These are phyloP conservation scores for Entomortierella lignicola DNA, from an alignment of 192 early-diverging fungal species.

Conservation along the genomic window DNA sequence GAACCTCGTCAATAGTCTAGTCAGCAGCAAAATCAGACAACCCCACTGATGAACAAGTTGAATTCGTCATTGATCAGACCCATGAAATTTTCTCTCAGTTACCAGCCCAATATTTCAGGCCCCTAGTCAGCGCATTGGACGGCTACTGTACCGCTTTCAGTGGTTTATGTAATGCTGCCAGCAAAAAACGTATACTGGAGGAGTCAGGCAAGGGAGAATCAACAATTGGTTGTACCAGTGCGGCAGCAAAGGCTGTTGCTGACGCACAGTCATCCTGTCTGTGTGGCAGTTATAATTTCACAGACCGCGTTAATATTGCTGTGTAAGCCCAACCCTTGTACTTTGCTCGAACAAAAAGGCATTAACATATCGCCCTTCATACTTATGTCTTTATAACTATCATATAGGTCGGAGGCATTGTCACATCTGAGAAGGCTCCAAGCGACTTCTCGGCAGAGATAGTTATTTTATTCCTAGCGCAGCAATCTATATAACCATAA, in stretches of 20 bases:
- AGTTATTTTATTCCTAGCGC: conserved; percentile 14
- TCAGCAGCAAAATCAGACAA: not conserved
- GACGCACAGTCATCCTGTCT: conserved; percentile 7
- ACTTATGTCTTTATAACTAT: not conserved
- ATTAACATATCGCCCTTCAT: not conserved
- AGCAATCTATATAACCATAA: conserved; percentile 13
- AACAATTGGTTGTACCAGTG: conserved; percentile 7
- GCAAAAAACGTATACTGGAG: conserved; percentile 7
- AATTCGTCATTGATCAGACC: not conserved
- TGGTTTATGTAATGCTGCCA: conserved; percentile 12
- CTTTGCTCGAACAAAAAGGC: no score
- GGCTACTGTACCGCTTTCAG: conserved; percentile 28
- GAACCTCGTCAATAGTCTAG: conserved; percentile 5
- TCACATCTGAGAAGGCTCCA: not conserved
- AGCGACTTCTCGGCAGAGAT: not conserved
- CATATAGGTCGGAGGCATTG: conserved; percentile 16
- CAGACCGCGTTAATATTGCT: conserved; percentile 38
- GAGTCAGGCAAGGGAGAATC: not conserved
- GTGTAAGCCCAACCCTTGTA: conserved; percentile 2
- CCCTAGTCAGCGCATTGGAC: conserved; percentile 19
- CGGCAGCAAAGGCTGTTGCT: not conserved
- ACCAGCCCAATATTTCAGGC: conserved; percentile 20
- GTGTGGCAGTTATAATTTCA: conserved; percentile 14
- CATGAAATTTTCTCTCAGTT: conserved; percentile 6
- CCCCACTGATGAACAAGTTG: conserved; percentile 1